Evolutionary conservation across 192 early-diverging fungal genomes (phyloP), one percentile per base, ranked within the genome.

Genomic region (Gamsiella multidivaricata): DNA sequence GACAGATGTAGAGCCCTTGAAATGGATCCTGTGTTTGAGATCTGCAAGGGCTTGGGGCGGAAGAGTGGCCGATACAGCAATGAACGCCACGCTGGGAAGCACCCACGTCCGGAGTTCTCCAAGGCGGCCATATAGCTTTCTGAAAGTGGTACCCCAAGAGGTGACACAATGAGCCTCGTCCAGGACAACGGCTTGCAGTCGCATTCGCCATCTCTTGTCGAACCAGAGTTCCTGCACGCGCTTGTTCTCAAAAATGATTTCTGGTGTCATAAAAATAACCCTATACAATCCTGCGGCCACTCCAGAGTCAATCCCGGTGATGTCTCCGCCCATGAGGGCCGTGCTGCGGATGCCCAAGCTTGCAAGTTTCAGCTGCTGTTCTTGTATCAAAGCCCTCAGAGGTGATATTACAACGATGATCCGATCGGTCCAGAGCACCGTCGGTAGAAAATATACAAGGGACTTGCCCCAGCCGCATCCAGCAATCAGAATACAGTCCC

Each of bases 381-480:
- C n/a, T n/a, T n/a, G n/a, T n/a, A n/a, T n/a, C n/a, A n/a, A n/a
- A n/a, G n/a, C n/a, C n/a, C n/a, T n/a, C n/a, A n/a, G n/a, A n/a
- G n/a, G n/a, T n/a, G n/a, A n/a, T n/a, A n/a, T n/a, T n/a, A n/a
- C n/a, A n/a, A n/a, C n/a, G n/a, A n/a, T n/a, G n/a, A n/a, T n/a
- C n/a, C n/a, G n/a, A n/a, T n/a, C n/a, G n/a, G n/a, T n/a, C n/a
- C n/a, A n/a, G n/a, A n/a, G n/a, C n/a, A n/a, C n/a, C n/a, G n/a
- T n/a, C n/a, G n/a, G n/a, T n/a, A n/a, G n/a, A n/a, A n/a, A n/a
- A n/a, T n/a, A n/a, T n/a, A n/a, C n/a, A n/a, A n/a, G n/a, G n/a
- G n/a, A n/a, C 20, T 65, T 65, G 15, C 64, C n/a, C 64, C 64
- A 65, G 7, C 53, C 64, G 23, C 53, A 54, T 32, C 64, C 64